Conservation (phyloP, 2,329 filamentous ascomycete species). For the Zymoseptoria passerinii region DNA sequence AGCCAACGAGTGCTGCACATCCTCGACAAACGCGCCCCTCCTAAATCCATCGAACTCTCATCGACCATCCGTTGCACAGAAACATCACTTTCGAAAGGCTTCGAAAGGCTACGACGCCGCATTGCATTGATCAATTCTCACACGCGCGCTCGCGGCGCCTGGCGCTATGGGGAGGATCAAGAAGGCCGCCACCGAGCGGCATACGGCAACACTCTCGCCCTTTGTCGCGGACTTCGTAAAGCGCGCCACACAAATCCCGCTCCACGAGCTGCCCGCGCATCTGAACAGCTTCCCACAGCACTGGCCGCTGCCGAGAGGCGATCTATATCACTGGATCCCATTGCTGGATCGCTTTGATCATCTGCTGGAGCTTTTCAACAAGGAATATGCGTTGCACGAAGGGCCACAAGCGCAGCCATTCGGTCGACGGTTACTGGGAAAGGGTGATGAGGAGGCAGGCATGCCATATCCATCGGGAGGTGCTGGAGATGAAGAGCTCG, state of each 20-base stretch:
- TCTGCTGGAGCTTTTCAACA: constrained; percentile 73
- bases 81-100: not conserved
- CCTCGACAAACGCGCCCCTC: not conserved
- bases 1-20: not conserved
- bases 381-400: constrained; percentile 68
- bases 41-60: not conserved
- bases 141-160: constrained; percentile 19
- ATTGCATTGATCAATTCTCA: constrained; percentile 7
- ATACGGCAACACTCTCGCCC: constrained; percentile 60
- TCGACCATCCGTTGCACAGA: not conserved
- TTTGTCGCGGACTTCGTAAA: constrained; percentile 77
- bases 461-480: constrained; percentile 18
- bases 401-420: constrained; percentile 78
- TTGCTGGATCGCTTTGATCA: constrained; percentile 88
- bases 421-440: constrained; percentile 54
- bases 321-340: constrained; percentile 97
- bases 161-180: constrained; percentile 46
- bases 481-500: constrained; percentile 25
- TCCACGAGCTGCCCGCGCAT: constrained; percentile 68
- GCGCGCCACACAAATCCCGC: constrained; percentile 56
- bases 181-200: constrained; percentile 46
- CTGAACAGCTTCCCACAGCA: constrained; percentile 73
- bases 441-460: constrained; percentile 46
- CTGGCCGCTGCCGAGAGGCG: constrained; percentile 94
- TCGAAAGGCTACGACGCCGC: not conserved